phyloP scores from a whole-genome alignment of 768 basidiomycete species.

The Russula sp. region DNA sequence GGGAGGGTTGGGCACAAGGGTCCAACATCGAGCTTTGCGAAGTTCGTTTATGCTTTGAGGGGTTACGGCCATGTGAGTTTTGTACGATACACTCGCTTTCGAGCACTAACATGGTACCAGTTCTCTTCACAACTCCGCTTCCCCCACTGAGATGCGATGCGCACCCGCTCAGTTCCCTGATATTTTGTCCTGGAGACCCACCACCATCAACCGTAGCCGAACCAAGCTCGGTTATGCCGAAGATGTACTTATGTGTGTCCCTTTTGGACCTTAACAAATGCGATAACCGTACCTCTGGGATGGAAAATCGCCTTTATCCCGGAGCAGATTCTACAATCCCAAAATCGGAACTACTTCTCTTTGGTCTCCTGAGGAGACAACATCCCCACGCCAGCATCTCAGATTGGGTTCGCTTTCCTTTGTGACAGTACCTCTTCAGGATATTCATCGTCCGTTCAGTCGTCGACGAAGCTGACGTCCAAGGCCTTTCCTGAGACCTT shows the following conservation, averaged over 20 bases:
- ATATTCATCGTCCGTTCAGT: conserved; percentile 1
- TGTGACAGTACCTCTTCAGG: background rate
- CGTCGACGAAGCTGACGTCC: background rate
- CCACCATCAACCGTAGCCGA: background rate
- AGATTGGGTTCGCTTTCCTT: conserved; percentile 16
- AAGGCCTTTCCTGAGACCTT: conserved; percentile 12
- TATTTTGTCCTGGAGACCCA: conserved; percentile 14
- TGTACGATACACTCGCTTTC: background rate
- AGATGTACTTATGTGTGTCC: conserved; percentile 20
- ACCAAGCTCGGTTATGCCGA: background rate
- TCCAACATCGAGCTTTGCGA: conserved; percentile 18
- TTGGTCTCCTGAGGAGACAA: conserved; percentile 14
- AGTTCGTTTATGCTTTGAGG: conserved; percentile 19
- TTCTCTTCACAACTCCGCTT: conserved; percentile 12
- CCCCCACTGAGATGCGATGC: conserved; percentile 10
- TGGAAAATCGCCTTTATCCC: background rate
- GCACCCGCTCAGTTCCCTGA: conserved; percentile 13
- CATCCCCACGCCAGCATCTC: background rate
- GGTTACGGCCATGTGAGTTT: conserved; percentile 10
- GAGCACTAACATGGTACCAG: background rate
- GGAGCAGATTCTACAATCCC: conserved; percentile 31
- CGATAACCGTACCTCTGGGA: background rate
- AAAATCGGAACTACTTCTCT: conserved; percentile 32
- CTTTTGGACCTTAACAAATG: conserved; percentile 15
- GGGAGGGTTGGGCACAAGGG: conserved; percentile 21